These are phyloP conservation scores for Fusarium neocosmosporiellum DNA, from an alignment of 2,329 filamentous ascomycete genomes.

Conservation along the genomic window DNA sequence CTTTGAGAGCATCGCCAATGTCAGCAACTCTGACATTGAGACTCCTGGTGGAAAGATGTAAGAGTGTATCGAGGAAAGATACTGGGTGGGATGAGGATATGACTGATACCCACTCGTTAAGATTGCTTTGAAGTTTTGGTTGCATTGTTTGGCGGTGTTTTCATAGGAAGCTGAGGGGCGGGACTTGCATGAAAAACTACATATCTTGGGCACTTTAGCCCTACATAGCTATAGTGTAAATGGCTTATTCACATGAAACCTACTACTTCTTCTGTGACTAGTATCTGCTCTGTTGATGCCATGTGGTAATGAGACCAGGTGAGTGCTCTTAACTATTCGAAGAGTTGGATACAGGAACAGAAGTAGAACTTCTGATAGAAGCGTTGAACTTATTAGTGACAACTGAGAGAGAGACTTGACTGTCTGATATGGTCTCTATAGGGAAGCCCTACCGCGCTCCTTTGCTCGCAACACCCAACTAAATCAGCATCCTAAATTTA, in stretches of 20 bases:
- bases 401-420: too few species aligned
- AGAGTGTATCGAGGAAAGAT: neutral
- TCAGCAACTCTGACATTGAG: slow-evolving; percentile 26
- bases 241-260: neutral
- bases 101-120: slow-evolving; percentile 22
- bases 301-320: neutral
- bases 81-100: neutral
- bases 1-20: slow-evolving; percentile 45
- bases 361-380: too few species aligned
- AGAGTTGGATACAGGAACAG: too few species aligned
- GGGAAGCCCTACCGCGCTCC: neutral
- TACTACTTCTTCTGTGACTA: neutral
- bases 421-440: neutral
- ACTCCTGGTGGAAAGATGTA: slow-evolving; percentile 25
- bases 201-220: neutral
- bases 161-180: neutral
- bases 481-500: neutral
- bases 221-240: neutral
- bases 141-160: neutral
- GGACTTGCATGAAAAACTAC: neutral
- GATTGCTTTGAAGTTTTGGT: neutral
- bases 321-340: too few species aligned
- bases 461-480: neutral
- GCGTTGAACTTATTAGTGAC: too few species aligned
- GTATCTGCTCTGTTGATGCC: neutral